Evolutionary conservation across 1,284 basidiomycete species (phyloP).

Genomic region (Ceratobasidium theobromae): DNA sequence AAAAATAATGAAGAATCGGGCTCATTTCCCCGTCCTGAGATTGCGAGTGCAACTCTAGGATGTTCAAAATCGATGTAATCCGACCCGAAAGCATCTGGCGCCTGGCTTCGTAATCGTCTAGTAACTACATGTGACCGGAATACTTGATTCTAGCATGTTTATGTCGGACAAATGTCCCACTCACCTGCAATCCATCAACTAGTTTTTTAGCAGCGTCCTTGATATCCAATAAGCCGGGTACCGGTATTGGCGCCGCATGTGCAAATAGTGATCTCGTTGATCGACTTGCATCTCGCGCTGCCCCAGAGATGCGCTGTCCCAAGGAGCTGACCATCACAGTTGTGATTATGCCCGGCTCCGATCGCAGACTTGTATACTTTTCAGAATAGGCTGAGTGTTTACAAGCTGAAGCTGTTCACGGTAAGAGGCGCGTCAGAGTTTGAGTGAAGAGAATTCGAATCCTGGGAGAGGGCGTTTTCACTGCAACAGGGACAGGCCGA

Average conservation of each 20-base stretch:
- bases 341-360: no score
- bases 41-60: neutral
- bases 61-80: neutral
- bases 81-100: neutral
- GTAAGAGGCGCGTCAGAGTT: neutral
- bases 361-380: neutral
- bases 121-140: neutral
- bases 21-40: neutral
- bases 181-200: slow-evolving; percentile 12
- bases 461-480: no score
- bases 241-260: neutral
- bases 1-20: slow-evolving; percentile 5
- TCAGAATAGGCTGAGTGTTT: no score
- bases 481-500: no score
- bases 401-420: no score
- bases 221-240: slow-evolving; percentile 5
- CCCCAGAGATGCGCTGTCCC: neutral
- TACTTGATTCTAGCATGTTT: no score
- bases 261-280: neutral
- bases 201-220: neutral
- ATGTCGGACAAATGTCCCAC: no score
- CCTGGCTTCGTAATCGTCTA: neutral
- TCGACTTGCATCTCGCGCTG: neutral
- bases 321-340: no score
- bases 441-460: neutral